These are phyloP conservation scores for Paramecium sonneborni DNA, from an alignment of 73 alveolate genomes.

Conservation along the genomic window DNA sequence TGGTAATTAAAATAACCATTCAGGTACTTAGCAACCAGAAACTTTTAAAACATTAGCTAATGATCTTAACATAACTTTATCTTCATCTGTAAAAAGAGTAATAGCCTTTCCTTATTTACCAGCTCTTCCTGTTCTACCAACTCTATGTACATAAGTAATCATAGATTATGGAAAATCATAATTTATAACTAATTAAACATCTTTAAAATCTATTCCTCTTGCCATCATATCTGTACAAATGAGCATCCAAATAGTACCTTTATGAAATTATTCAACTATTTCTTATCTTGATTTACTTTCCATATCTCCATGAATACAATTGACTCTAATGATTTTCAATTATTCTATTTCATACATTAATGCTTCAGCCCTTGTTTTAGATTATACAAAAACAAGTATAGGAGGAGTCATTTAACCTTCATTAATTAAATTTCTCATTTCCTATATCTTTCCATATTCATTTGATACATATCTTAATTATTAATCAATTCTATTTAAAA, in stretches of 20 bases:
- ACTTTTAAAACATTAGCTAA: constrained; percentile 74
- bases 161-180: constrained; percentile 92
- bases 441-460: constrained; percentile 89
- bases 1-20: constrained; percentile 88
- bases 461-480: constrained; percentile 83
- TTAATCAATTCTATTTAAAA: constrained; percentile 77
- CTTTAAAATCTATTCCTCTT: constrained; percentile 88
- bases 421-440: constrained; percentile 30
- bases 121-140: constrained; percentile 85
- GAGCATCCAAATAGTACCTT: constrained; percentile 81
- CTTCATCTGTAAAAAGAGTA: constrained; percentile 91
- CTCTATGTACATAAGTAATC: constrained; percentile 91
- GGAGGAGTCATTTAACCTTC: constrained; percentile 93
- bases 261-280: constrained; percentile 60
- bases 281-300: constrained; percentile 52
- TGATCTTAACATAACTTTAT: constrained; percentile 79
- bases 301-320: constrained; percentile 62
- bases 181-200: constrained; percentile 84
- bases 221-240: constrained; percentile 95
- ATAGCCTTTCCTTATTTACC: constrained; percentile 86
- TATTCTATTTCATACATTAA: constrained; percentile 55
- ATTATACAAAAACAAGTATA: constrained; percentile 94
- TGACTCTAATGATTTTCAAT: constrained; percentile 3
- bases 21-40: constrained; percentile 82
- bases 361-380: constrained; percentile 80